Conservation (phyloP, 148 eudicot genomes). For the Rhododendron kiyosumense region DNA sequence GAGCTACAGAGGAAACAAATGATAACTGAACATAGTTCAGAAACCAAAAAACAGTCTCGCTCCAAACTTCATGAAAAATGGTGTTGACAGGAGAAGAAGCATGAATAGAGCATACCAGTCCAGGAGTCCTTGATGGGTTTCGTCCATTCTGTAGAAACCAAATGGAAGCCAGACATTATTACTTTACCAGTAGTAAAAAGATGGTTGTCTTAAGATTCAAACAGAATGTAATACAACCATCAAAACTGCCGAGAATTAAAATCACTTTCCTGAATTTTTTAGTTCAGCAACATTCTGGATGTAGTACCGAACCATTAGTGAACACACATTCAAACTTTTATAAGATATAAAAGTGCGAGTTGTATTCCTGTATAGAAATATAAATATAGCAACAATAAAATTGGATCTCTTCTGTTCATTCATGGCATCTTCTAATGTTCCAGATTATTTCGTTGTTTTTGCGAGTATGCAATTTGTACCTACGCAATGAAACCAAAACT, state of each 20-base stretch:
- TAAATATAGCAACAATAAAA: background rate
- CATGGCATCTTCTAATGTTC: background rate
- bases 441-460: background rate
- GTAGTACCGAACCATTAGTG: background rate
- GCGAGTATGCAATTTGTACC: background rate
- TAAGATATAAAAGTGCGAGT: background rate
- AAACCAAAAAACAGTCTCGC: background rate
- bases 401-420: background rate
- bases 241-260: background rate
- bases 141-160: conserved; percentile 31
- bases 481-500: background rate
- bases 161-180: background rate
- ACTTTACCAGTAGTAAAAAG: background rate
- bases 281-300: background rate
- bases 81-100: background rate
- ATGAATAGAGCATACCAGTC: conserved; percentile 42
- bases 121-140: conserved; percentile 53
- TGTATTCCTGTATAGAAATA: background rate
- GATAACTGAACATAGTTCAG: background rate
- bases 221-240: background rate
- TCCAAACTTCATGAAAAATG: background rate
- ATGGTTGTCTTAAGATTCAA: background rate
- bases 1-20: background rate
- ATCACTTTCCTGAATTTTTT: background rate
- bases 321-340: background rate